Base-by-base conservation (phyloP, 257 asterid species). In the Thymus quinquecostatus region DNA sequence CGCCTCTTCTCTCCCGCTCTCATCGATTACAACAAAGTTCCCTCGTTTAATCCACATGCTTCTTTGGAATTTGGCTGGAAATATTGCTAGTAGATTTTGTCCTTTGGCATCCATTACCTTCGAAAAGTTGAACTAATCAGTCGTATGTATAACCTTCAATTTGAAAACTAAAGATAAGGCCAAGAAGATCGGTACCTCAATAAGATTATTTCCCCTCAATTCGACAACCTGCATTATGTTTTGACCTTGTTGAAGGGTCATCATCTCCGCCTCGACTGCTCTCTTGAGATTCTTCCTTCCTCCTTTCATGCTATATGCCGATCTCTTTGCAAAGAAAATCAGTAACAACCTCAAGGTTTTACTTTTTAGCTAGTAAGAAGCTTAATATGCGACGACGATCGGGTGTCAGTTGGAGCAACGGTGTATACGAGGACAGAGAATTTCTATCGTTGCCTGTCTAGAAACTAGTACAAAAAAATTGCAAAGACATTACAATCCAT, bases 11-110 rank as follows among this genome's bases (percentile, higher is more conserved):
- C 97, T 86, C 69, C 96, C 98, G 70, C 86, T 93, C 68, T 87
- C 97, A 80, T 93, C 96, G 29, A 87, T 90, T 74, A 83, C 94
- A 50, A 93, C 88, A 69, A 90, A 93, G 82, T 79, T 93, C 60
- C 98, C 98, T 80, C 92, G 79, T 81, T 91, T 93, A 28, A 88
- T 91, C 97, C 96, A 93, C 97, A 91, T 86, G 86, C 92, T 87
- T 77, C 86, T 93, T 69, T 89, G 96, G 77, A 93, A 93, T 77
- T 89, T 93, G 9, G 98, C 96, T 47, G 97, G 98, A 77, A 93
- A 91, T 43, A 88, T 77, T 67, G 96, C 94, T 48, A 91, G 60
- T 54, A 87, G 72, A 68, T 82, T 87, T 68, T 86, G 73, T 13
- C 96, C 92, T 70, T 84, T 85, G 1, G 88, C 72, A 57, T 93